phyloP scores from a whole-genome alignment of 2,329 filamentous ascomycete species.

The Colletotrichum paranaense region DNA sequence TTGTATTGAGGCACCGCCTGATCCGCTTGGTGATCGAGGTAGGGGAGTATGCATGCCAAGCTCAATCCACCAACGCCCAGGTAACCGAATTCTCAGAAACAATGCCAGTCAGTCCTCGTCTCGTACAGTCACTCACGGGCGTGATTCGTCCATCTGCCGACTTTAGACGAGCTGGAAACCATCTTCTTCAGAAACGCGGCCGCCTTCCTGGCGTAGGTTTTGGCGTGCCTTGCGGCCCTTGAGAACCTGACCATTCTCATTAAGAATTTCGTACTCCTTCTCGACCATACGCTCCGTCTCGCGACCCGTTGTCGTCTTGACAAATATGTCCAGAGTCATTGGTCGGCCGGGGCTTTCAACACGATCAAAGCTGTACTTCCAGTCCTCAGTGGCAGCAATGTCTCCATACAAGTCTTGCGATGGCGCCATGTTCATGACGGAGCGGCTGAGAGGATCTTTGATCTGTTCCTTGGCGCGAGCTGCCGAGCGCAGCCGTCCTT shows the following conservation, averaged over 20 bases:
- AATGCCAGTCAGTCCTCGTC: not conserved
- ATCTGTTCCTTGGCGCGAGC: slow-evolving; percentile 49
- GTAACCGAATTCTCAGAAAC: not conserved
- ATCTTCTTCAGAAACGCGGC: slow-evolving; percentile 47
- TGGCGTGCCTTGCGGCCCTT: slow-evolving; percentile 56
- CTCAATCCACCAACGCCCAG: slow-evolving; percentile 17
- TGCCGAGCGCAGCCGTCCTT: slow-evolving; percentile 46
- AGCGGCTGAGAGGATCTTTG: slow-evolving; percentile 47
- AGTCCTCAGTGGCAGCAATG: slow-evolving; percentile 43
- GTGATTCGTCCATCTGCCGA: not conserved
- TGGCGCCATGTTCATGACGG: slow-evolving; percentile 46
- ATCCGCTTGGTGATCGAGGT: not conserved
- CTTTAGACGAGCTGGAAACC: slow-evolving; percentile 55
- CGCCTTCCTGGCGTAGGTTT: slow-evolving; percentile 48
- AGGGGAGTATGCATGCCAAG: not conserved
- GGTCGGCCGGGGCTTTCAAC: slow-evolving; percentile 50
- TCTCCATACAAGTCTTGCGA: slow-evolving; percentile 33
- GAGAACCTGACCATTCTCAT: slow-evolving; percentile 56
- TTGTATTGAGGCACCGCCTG: not conserved
- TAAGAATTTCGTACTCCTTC: slow-evolving; percentile 60
- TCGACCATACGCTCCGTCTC: slow-evolving; percentile 58
- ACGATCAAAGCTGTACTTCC: slow-evolving; percentile 58
- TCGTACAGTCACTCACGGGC: not conserved
- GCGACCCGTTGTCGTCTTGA: slow-evolving; percentile 46
- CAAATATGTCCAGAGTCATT: slow-evolving; percentile 52